phyloP scores from a whole-genome alignment of 2,329 filamentous ascomycete genomes.

The Claviceps citrina region DNA sequence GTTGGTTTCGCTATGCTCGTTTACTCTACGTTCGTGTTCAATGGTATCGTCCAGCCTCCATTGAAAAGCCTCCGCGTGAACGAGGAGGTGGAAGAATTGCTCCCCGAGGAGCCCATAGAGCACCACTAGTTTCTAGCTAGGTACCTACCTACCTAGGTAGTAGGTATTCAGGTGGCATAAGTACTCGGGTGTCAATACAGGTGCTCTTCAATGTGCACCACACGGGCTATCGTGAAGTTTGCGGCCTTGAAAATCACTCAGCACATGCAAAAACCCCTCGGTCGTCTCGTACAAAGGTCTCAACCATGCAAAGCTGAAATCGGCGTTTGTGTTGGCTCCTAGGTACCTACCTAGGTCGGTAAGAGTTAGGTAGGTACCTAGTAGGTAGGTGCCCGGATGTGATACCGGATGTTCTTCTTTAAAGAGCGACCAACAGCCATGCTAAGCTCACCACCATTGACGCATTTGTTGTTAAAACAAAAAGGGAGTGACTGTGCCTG shows the following conservation, averaged over 20 bases:
- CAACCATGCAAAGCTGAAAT: neutral
- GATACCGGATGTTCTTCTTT: no score
- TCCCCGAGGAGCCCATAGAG: slow-evolving; percentile 75
- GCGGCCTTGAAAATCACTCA: neutral
- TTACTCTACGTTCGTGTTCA: slow-evolving; percentile 94
- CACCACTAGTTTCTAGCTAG: slow-evolving; percentile 27
- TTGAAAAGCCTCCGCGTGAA: slow-evolving; percentile 48
- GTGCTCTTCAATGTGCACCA: neutral
- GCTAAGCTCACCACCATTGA: no score
- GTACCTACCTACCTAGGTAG: no score
- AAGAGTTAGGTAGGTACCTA: no score
- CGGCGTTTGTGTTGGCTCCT: neutral
- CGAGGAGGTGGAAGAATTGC: slow-evolving; percentile 43
- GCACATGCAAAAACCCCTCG: neutral
- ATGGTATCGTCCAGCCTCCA: slow-evolving; percentile 78
- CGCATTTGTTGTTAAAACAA: no score
- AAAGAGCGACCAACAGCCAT: no score
- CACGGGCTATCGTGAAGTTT: neutral
- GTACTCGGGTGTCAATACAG: no score
- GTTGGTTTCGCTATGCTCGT: slow-evolving; percentile 76
- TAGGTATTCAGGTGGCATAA: no score
- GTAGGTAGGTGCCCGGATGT: no score
- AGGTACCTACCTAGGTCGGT: no score
- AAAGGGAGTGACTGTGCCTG: no score
- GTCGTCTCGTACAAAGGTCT: neutral